Evolutionary conservation across 306 rosid species (phyloP).

Genomic region (Cucurbita maxima): DNA sequence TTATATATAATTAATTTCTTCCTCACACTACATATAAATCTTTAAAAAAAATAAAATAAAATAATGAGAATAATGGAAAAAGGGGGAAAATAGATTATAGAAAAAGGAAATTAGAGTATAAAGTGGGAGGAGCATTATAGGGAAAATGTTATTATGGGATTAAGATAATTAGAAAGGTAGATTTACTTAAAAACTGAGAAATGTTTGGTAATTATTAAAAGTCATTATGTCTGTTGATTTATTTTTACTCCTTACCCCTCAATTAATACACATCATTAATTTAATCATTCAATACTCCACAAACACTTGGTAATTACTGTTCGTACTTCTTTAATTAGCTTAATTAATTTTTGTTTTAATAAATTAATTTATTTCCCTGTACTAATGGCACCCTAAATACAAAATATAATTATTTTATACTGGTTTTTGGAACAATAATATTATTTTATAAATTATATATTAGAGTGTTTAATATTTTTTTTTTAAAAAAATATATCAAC

Average conservation of each 20-base stretch:
- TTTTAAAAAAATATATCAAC: too few species aligned
- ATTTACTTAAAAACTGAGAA: not conserved
- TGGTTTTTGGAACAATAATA: too few species aligned
- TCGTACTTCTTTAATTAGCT: not conserved
- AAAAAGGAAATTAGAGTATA: not conserved
- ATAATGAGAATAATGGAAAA: too few species aligned
- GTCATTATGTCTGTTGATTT: conserved; percentile 2
- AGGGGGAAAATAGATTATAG: too few species aligned
- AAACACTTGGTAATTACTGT: not conserved
- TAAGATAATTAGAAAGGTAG: not conserved
- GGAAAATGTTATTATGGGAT: not conserved
- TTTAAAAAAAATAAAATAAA: too few species aligned
- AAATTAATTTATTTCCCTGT: not conserved
- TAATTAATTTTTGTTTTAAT: not conserved
- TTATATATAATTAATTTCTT: too few species aligned
- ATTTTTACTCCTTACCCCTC: conserved; percentile 1
- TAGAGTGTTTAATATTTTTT: too few species aligned
- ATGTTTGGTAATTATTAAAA: conserved; percentile 7
- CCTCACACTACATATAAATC: too few species aligned
- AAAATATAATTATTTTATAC: too few species aligned
- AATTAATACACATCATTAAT: not conserved
- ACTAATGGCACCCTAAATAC: not conserved
- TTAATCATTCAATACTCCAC: not conserved
- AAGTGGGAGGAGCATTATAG: not conserved
- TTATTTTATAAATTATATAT: too few species aligned